phyloP scores from a whole-genome alignment of 2,329 filamentous ascomycete species.

The Stromatinia cepivora region DNA sequence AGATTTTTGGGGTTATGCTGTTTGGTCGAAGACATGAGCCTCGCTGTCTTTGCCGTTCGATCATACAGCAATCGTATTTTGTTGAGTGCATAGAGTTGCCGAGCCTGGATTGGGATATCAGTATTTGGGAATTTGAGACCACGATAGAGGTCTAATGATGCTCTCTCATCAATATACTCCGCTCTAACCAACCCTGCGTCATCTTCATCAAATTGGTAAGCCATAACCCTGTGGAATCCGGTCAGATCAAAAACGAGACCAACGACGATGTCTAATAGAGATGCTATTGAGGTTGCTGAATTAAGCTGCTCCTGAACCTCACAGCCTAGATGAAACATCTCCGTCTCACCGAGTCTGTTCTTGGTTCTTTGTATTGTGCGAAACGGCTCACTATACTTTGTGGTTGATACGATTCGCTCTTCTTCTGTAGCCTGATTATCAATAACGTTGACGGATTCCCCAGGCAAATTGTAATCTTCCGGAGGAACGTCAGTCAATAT shows the following conservation, averaged over 20 bases:
- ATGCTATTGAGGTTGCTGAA: constrained; percentile 67
- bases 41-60: constrained; percentile 73
- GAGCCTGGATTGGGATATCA: constrained; percentile 82
- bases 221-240: constrained; percentile 88
- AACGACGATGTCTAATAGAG: constrained; percentile 76
- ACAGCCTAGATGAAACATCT: constrained; percentile 88
- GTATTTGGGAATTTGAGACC: constrained; percentile 86
- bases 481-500: constrained; percentile 65
- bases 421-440: constrained; percentile 70
- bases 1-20: constrained; percentile 73
- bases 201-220: constrained; percentile 82
- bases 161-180: constrained; percentile 79
- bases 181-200: constrained; percentile 88
- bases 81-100: constrained; percentile 85
- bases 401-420: constrained; percentile 73
- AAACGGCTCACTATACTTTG: constrained; percentile 73
- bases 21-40: constrained; percentile 74
- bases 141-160: constrained; percentile 81
- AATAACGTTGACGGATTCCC: constrained; percentile 71
- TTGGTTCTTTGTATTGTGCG: constrained; percentile 44
- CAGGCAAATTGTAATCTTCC: constrained; percentile 57
- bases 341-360: constrained; percentile 63
- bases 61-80: constrained; percentile 87
- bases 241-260: constrained; percentile 87
- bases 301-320: constrained; percentile 87